A percentile compares a stretch with the other conserved stretches of the same genome.
Evolutionary conservation across 2,329 filamentous ascomycete species (phyloP).

Genomic region (Geosmithia flava): DNA sequence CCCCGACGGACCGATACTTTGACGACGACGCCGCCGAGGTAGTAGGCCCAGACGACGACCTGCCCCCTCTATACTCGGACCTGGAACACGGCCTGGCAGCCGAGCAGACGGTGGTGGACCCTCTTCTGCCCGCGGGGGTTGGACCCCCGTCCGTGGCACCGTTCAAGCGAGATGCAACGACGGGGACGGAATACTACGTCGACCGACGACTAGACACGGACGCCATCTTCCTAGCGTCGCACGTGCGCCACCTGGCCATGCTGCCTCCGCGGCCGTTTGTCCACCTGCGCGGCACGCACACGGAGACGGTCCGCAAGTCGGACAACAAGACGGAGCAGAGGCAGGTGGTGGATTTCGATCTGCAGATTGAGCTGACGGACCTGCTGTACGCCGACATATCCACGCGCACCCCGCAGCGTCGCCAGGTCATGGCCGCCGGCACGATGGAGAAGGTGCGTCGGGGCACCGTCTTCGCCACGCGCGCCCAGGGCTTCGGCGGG

Average conservation of each 20-base stretch:
- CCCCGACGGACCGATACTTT: slow-evolving; percentile 14
- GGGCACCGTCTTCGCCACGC: slow-evolving; percentile 45
- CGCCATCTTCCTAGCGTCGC: slow-evolving; percentile 25
- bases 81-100: slow-evolving; percentile 11
- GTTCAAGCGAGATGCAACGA: slow-evolving; percentile 17
- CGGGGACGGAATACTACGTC: slow-evolving; percentile 28
- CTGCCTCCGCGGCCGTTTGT: slow-evolving; percentile 41
- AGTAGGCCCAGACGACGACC: slow-evolving; percentile 17
- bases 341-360: slow-evolving; percentile 44
- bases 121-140: slow-evolving; percentile 9
- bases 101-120: slow-evolving; percentile 6
- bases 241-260: slow-evolving; percentile 29
- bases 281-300: slow-evolving; percentile 40
- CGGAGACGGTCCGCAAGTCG: slow-evolving; percentile 22
- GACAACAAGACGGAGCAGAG: slow-evolving; percentile 28
- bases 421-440: slow-evolving; percentile 28
- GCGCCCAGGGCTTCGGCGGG: slow-evolving; percentile 31
- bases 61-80: slow-evolving; percentile 32
- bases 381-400: slow-evolving; percentile 37
- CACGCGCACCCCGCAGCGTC: slow-evolving; percentile 14
- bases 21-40: slow-evolving; percentile 22
- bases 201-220: slow-evolving; percentile 31
- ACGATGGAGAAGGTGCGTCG: slow-evolving; percentile 50
- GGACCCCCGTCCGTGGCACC: slow-evolving; percentile 10
- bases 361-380: slow-evolving; percentile 45